Conservation (phyloP, 2,329 filamentous ascomycete species). For the Bisporella sp. region DNA sequence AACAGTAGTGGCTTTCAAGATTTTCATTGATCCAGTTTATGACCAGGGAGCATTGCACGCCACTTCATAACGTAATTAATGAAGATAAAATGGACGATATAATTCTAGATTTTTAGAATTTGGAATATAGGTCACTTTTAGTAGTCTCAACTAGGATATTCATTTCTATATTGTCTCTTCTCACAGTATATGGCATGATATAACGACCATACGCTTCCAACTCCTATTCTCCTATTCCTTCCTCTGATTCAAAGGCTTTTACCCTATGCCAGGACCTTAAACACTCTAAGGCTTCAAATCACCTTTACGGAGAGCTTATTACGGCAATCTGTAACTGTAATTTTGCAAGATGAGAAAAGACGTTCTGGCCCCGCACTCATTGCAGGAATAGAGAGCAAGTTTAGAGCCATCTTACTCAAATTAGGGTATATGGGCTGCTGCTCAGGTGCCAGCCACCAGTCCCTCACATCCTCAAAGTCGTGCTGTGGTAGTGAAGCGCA, state of each 20-base stretch:
- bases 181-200: too few relatives aligned
- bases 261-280: neutral
- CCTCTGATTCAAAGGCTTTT: neutral
- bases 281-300: conserved; percentile 1
- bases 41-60: too few relatives aligned
- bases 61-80: too few relatives aligned
- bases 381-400: neutral
- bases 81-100: too few relatives aligned
- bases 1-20: too few relatives aligned
- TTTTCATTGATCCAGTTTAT: too few relatives aligned
- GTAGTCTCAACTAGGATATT: too few relatives aligned
- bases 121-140: too few relatives aligned
- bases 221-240: neutral
- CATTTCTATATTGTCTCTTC: too few relatives aligned
- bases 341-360: neutral
- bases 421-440: neutral
- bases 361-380: neutral
- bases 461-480: neutral
- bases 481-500: neutral
- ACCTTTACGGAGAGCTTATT: neutral
- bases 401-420: neutral
- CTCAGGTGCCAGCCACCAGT: neutral
- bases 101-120: too few relatives aligned
- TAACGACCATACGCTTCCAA: too few relatives aligned
- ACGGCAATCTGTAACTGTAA: neutral